Percentiles rank a stretch among this genome's conserved stretches.
phyloP scores from a whole-genome alignment of 2,329 filamentous ascomycete genomes.

The Hyphodiscus sp. region DNA sequence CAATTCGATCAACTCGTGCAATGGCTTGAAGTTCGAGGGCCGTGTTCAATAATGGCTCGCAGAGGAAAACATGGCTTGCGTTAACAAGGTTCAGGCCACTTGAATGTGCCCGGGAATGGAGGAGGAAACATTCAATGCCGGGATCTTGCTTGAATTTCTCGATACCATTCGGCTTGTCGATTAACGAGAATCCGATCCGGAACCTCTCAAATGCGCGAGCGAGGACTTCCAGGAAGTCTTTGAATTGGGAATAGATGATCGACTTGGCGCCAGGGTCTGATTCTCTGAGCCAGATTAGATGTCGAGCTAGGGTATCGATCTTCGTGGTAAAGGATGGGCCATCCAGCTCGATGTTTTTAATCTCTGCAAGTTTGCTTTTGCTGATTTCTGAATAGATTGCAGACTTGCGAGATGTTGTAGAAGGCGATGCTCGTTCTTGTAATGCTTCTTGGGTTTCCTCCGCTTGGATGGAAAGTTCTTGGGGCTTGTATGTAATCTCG shows the following conservation, averaged over 20 bases:
- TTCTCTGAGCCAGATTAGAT: constrained; percentile 78
- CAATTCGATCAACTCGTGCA: constrained; percentile 89
- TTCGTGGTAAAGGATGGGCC: constrained; percentile 79
- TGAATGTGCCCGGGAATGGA: constrained; percentile 83
- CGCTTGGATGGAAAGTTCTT: constrained; percentile 61
- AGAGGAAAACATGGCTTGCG: constrained; percentile 89
- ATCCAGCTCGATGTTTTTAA: constrained; percentile 72
- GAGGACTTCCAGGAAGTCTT: constrained; percentile 72
- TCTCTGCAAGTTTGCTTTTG: constrained; percentile 64
- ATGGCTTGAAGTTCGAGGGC: constrained; percentile 93
- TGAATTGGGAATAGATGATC: constrained; percentile 90
- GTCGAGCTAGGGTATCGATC: constrained; percentile 74
- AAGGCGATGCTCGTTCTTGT: constrained; percentile 19
- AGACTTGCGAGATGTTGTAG: constrained; percentile 26
- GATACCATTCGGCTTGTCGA: constrained; percentile 64
- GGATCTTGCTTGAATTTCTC: constrained; percentile 71
- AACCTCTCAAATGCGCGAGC: constrained; percentile 62
- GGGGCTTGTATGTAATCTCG: constrained; percentile 77
- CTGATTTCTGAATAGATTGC: constrained; percentile 74
- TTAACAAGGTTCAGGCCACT: constrained; percentile 88
- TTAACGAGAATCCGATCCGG: constrained; percentile 65
- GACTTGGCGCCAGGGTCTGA: constrained; percentile 84
- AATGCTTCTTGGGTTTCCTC: constrained; percentile 37
- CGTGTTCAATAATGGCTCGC: constrained; percentile 88
- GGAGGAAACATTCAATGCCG: constrained; percentile 70